Conservation (phyloP, 2,329 filamentous ascomycete genomes). For the Aspergillus aculeatus region DNA sequence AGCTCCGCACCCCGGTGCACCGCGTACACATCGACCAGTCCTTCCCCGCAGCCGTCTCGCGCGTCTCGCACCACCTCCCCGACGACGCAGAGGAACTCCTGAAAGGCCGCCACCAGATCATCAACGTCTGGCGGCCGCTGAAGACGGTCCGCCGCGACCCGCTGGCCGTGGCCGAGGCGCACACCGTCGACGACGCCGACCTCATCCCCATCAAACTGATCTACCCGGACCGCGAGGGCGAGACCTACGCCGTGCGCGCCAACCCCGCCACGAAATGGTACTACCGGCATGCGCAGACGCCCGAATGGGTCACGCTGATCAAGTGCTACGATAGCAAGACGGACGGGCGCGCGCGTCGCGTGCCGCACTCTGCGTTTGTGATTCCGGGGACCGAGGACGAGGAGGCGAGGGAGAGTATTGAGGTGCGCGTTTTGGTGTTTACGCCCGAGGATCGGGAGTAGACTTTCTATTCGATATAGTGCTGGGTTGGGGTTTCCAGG, state of each 20-base stretch:
- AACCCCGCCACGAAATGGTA: conserved; percentile 51
- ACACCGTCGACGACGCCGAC: conserved; percentile 51
- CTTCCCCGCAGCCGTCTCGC: conserved; percentile 43
- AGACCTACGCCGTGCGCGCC: conserved; percentile 50
- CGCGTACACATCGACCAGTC: conserved; percentile 55
- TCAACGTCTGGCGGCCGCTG: conserved; percentile 55
- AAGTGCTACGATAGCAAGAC: conserved; percentile 62
- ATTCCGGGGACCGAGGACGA: conserved; percentile 47
- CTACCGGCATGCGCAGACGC: conserved; percentile 53
- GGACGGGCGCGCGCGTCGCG: conserved; percentile 53
- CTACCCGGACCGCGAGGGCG: conserved; percentile 52
- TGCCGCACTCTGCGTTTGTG: conserved; percentile 58
- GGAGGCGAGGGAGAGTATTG: conserved; percentile 53
- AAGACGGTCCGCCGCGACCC: conserved; percentile 55
- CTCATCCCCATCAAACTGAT: conserved; percentile 52
- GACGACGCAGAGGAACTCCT: conserved; percentile 46
- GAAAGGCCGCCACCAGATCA: conserved; percentile 48
- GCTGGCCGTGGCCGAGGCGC: conserved; percentile 54
- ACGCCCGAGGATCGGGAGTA: conserved; percentile 41
- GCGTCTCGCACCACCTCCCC: conserved; percentile 47
- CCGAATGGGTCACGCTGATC: conserved; percentile 57
- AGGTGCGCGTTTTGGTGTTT: conserved; percentile 57
- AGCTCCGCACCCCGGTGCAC: conserved; percentile 47
- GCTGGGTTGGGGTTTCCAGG: too few relatives aligned
- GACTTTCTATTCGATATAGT: too few relatives aligned